These are phyloP conservation scores for Rhododendron henanense DNA, from an alignment of 148 eudicot genomes.

Conservation along the genomic window DNA sequence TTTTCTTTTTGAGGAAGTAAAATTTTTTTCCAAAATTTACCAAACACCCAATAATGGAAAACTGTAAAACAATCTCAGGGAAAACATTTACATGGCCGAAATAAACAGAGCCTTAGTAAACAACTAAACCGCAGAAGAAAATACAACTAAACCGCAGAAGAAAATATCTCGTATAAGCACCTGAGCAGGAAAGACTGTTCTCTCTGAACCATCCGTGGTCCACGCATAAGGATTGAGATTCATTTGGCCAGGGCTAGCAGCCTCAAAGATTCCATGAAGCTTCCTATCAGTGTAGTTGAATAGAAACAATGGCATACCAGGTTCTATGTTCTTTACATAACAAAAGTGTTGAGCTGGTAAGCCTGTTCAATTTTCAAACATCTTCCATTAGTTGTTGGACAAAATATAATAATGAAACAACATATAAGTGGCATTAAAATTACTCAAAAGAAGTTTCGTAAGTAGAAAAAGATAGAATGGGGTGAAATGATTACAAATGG, in stretches of 20 bases:
- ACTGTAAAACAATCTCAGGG: not conserved
- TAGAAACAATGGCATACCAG: conserved; percentile 72
- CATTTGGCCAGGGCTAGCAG: conserved; percentile 71
- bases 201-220: conserved; percentile 57
- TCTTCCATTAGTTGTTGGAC: not conserved
- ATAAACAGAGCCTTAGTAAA: not conserved
- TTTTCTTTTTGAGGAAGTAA: not conserved
- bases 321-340: conserved; percentile 60
- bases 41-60: not conserved
- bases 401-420: not conserved
- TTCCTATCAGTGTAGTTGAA: conserved; percentile 63
- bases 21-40: not conserved
- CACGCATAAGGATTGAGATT: conserved; percentile 72
- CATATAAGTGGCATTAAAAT: not conserved
- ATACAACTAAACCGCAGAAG: not conserved
- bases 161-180: conserved; percentile 26
- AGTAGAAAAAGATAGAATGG: not conserved
- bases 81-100: not conserved
- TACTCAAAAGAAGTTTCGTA: not conserved
- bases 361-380: conserved; percentile 36
- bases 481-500: not conserved
- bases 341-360: conserved; percentile 54
- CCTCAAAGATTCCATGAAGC: conserved; percentile 79
- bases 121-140: not conserved
- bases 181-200: conserved; percentile 78